Conservation (phyloP, 176 grass and related monocot species). For the Typha latifolia region DNA sequence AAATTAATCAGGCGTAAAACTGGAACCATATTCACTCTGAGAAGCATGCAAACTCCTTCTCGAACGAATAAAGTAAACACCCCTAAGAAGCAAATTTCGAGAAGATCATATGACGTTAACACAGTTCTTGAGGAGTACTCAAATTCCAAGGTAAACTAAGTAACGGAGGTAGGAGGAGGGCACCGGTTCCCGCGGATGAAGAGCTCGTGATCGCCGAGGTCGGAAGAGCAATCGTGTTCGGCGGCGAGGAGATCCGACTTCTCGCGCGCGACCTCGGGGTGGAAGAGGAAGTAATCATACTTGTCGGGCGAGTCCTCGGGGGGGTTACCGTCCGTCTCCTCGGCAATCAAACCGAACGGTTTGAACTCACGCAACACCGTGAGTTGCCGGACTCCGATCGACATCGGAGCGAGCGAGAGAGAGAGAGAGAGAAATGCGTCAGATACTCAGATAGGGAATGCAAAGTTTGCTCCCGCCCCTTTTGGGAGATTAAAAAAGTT, state of each 20-base stretch:
- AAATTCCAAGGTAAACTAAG: too few relatives aligned
- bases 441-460: background rate
- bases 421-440: background rate
- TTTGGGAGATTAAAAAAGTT: too few relatives aligned
- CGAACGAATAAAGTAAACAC: too few relatives aligned
- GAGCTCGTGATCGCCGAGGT: conserved; percentile 86
- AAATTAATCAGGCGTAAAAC: too few relatives aligned
- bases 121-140: too few relatives aligned
- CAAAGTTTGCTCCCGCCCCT: background rate
- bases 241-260: conserved; percentile 25
- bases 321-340: conserved; percentile 55
- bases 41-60: too few relatives aligned
- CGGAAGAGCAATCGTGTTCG: conserved; percentile 12
- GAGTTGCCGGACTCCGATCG: conserved; percentile 50
- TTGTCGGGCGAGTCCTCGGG: conserved; percentile 31
- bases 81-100: too few relatives aligned
- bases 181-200: conserved; percentile 86
- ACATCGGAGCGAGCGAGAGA: conserved; percentile 3
- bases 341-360: conserved; percentile 52
- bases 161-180: background rate
- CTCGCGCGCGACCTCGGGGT: conserved; percentile 40
- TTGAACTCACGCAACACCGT: conserved; percentile 78
- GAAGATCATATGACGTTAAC: too few relatives aligned
- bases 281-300: conserved; percentile 77
- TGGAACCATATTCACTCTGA: too few relatives aligned